Percentiles rank a stretch among this genome's conserved stretches.
Evolutionary conservation across 2,329 filamentous ascomycete species (phyloP).

Genomic region (Colletotrichum australisinense): DNA sequence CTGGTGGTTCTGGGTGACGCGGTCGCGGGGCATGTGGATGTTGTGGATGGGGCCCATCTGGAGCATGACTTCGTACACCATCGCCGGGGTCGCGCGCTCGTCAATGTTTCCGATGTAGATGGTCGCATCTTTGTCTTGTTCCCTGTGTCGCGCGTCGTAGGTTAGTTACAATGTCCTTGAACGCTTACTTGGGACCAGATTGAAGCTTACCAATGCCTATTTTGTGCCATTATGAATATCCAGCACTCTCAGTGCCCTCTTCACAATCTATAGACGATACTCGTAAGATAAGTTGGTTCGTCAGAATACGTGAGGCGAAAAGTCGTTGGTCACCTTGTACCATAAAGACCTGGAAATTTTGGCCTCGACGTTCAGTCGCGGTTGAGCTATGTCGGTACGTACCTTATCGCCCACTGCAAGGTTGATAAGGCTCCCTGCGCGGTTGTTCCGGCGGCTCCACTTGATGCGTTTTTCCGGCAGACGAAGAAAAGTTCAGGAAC

Average conservation of each 20-base stretch:
- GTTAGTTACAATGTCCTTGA: constrained; percentile 36
- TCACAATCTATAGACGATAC: background rate
- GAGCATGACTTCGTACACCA: constrained; percentile 98
- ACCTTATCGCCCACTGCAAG: constrained; percentile 10
- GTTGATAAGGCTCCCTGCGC: constrained; percentile 25
- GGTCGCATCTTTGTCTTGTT: constrained; percentile 98
- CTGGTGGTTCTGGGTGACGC: constrained; percentile 95
- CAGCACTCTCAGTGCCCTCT: background rate
- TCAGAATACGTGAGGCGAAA: background rate
- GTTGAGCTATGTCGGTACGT: constrained; percentile 28
- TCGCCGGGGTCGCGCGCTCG: constrained; percentile 89
- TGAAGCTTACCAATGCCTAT: constrained; percentile 75
- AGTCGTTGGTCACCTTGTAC: background rate
- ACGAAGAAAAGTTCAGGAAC: constrained; percentile 33
- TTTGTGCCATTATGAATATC: constrained; percentile 70
- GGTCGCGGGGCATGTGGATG: constrained; percentile 97
- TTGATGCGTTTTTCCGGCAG: constrained; percentile 23
- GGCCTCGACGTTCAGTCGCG: constrained; percentile 23
- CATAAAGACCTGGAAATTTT: constrained; percentile 27
- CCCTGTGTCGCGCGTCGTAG: constrained; percentile 64
- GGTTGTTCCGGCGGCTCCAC: constrained; percentile 34
- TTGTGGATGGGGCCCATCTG: constrained; percentile 98
- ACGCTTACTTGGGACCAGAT: background rate
- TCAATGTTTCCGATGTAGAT: constrained; percentile 99
- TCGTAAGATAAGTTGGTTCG: background rate